These are phyloP conservation scores for Zygoascus bituminiphila DNA, from an alignment of 805 yeast genomes.

Conservation along the genomic window DNA sequence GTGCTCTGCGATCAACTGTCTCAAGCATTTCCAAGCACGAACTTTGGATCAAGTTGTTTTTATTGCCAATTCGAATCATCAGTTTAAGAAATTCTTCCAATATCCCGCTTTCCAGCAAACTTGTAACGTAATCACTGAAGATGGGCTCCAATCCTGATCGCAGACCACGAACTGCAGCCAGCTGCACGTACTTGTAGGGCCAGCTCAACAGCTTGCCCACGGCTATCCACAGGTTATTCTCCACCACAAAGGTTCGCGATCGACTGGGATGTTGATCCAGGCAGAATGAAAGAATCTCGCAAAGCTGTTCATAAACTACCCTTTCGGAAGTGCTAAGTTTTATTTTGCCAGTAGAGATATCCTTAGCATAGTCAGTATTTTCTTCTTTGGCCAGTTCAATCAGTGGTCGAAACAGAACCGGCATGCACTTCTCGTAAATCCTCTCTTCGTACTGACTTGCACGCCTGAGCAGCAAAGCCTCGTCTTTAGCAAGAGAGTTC, in stretches of 20 bases:
- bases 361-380: neutral
- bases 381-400: slow-evolving; percentile 1
- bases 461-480: neutral
- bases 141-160: slow-evolving; percentile 47
- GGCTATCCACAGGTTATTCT: slow-evolving; percentile 49
- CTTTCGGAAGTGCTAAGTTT: slow-evolving; percentile 6
- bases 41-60: slow-evolving; percentile 63
- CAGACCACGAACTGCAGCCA: slow-evolving; percentile 63
- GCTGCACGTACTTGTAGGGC: slow-evolving; percentile 45
- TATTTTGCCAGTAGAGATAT: neutral
- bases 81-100: slow-evolving; percentile 42
- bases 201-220: slow-evolving; percentile 41
- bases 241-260: slow-evolving; percentile 56
- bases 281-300: slow-evolving; percentile 66
- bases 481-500: neutral
- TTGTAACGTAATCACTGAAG: slow-evolving; percentile 53
- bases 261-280: slow-evolving; percentile 52
- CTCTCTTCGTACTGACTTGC: slow-evolving; percentile 2
- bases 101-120: slow-evolving; percentile 48
- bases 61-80: slow-evolving; percentile 39
- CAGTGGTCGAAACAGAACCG: slow-evolving; percentile 41
- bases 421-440: slow-evolving; percentile 40
- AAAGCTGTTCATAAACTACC: slow-evolving; percentile 45
- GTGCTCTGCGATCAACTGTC: slow-evolving; percentile 4
- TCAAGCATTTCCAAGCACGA: slow-evolving; percentile 55